Base-by-base conservation (phyloP, 441 rosid species). In the Pelargonium cotyledonis region DNA sequence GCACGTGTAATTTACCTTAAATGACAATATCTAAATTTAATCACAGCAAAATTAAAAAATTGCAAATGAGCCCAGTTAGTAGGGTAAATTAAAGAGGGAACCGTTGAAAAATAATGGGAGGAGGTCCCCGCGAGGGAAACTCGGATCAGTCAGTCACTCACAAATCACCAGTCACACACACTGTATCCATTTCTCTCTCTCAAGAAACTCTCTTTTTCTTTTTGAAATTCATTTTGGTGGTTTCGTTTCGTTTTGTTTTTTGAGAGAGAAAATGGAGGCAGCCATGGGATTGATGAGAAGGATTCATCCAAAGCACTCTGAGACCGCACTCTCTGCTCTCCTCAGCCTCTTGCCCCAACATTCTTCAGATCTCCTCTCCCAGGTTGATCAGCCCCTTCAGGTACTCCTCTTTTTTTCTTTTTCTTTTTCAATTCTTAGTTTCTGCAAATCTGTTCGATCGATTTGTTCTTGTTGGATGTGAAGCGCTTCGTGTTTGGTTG, bases 381-480 rank as follows among this genome's bases (percentile, higher is more conserved):
- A 93, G 85, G 94, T 93, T 75, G 91, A 91, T 74, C 95, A 88
- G 81, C 97, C 97, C 70, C 98, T 93, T 53, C 97, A 91, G 96
- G 97, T 90, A 29, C n/a, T 68, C 65, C 73, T 26, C 70, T 47
- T 51, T 43, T 19, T 18, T n/a, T 40, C n/a, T n/a, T n/a, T n/a
- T n/a, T n/a, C n/a, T n/a, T n/a, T n/a, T n/a, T n/a, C n/a, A n/a
- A n/a, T 58, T 0, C 7, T 12, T 0, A 0, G 35, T 61, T 26
- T 26, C 31, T 26, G 2, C 31, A 26, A 26, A 26, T 26, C 31
- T 26, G 31, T 26, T 26, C 31, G 31, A 26, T 26, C 31, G 1
- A 26, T 26, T 26, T 26, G 31, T 26, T 26, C 1, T 26, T 26
- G 31, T 26, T 26, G 31, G 1, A 1, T 26, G 2, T 26, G 2